Percentiles rank a stretch among this genome's conserved stretches.
Conservation (phyloP, 2,329 filamentous ascomycete species). For the Colletotrichum abscissum region DNA sequence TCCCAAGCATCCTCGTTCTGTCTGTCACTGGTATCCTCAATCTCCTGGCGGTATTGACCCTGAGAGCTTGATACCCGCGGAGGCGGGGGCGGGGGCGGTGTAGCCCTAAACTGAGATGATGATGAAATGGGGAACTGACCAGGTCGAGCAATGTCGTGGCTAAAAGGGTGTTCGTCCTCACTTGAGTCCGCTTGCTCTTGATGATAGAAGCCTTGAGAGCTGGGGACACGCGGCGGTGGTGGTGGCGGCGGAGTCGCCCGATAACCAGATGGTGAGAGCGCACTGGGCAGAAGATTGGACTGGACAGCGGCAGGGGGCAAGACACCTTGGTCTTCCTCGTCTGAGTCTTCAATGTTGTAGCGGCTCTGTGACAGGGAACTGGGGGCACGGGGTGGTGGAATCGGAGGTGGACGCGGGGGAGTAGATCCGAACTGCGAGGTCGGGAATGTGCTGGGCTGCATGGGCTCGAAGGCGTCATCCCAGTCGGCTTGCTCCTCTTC, state of each 20-base stretch:
- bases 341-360: background rate
- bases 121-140: slow-evolving; percentile 36
- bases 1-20: slow-evolving; percentile 30
- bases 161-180: slow-evolving; percentile 27
- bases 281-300: background rate
- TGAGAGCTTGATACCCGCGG: slow-evolving; percentile 17
- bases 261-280: background rate
- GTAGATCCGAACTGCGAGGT: background rate
- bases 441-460: background rate
- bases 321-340: slow-evolving; percentile 26
- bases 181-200: slow-evolving; percentile 32
- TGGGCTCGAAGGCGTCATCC: slow-evolving; percentile 11
- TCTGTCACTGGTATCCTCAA: slow-evolving; percentile 18
- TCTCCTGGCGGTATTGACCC: slow-evolving; percentile 1
- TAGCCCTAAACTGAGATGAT: slow-evolving; percentile 27
- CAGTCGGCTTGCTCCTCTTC: slow-evolving; percentile 15
- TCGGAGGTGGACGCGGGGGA: background rate
- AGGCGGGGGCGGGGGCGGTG: slow-evolving; percentile 19
- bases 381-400: background rate
- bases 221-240: slow-evolving; percentile 14
- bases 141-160: slow-evolving; percentile 22
- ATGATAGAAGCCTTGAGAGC: slow-evolving; percentile 27
- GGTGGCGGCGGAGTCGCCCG: slow-evolving; percentile 1
- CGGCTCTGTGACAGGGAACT: slow-evolving; percentile 16
- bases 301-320: background rate